Evolutionary conservation across 164 flowering plant genomes (phyloP), one percentile per base, ranked within the genome.

Genomic region (Litsea cubeba): DNA sequence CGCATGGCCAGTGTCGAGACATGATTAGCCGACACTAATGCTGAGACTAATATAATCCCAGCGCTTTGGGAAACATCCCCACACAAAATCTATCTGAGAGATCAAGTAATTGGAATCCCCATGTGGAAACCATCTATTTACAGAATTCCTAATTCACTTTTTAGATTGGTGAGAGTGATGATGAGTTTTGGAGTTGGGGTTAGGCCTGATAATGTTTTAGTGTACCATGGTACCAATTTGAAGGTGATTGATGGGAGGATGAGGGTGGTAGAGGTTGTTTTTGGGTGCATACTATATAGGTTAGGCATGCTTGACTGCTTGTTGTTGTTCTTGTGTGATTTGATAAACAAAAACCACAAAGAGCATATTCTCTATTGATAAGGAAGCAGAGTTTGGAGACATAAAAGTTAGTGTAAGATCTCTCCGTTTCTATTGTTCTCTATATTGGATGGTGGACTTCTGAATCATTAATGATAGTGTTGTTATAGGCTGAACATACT

Each of bases 341-440:
- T 64, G 97, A 90, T 81, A 72, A 86, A 24, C 92, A 95, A 76
- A 92, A 26, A 26, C 28, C 3, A 26, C 28, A 88, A 68, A 91
- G 71, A 74, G 85, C 65, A 87, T 95, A 82, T 95, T 95, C 82
- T 66, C 92, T 0, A 79, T 93, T 65, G 76, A 77, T 35, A 91
- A 91, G 88, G 85, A 76, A 77, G 97, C 99, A 30, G 85, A 79
- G 67, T 92, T 87, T 74, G 90, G 95, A 24, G 94, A 93, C 84
- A 90, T 95, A 95, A 93, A 87, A 86, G 87, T 89, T 93, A 62
- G 91, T 91, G 99, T 95, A 86, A 83, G 89, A 14, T 72, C 68
- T 40, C 67, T 50, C 6, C 50, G 70, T 22, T 50, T 51, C 28
- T 26, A 1, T 40, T 32, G 1, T 15, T 14, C 35, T 68, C 5